These are phyloP conservation scores for Royoungia palumana DNA, from an alignment of 768 basidiomycete species.

Conservation along the genomic window DNA sequence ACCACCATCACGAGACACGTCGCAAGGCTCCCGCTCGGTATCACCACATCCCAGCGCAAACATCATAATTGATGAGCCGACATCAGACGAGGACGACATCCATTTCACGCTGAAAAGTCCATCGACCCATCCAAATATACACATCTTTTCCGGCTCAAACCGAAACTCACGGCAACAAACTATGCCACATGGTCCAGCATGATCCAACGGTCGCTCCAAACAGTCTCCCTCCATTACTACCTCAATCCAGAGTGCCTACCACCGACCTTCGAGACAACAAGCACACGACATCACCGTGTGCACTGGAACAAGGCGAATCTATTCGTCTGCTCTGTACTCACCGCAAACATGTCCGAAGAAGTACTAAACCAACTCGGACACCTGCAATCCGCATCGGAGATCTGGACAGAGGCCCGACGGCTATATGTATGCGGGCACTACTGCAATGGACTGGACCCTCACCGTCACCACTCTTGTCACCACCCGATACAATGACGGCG, in stretches of 20 bases:
- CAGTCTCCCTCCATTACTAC: background rate
- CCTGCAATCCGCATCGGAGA: background rate
- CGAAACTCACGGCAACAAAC: background rate
- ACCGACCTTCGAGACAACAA: too few relatives aligned
- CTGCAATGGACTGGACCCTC: background rate
- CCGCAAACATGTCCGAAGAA: background rate
- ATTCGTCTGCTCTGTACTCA: background rate
- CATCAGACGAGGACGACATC: too few relatives aligned
- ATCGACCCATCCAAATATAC: too few relatives aligned
- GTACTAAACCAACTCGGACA: background rate
- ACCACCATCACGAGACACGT: too few relatives aligned
- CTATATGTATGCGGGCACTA: background rate
- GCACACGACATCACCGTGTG: background rate
- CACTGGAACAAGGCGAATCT: background rate
- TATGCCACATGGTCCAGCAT: background rate
- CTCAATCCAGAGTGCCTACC: background rate
- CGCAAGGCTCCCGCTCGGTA: too few relatives aligned
- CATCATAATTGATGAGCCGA: too few relatives aligned
- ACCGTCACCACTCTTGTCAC: background rate
- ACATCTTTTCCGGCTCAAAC: background rate
- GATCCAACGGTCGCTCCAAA: background rate
- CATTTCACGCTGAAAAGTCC: too few relatives aligned
- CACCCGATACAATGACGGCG: background rate
- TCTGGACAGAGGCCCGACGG: background rate
- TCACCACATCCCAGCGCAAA: too few relatives aligned